Base-by-base conservation (phyloP, 106 monocot species). In the Platanthera zijinensis region DNA sequence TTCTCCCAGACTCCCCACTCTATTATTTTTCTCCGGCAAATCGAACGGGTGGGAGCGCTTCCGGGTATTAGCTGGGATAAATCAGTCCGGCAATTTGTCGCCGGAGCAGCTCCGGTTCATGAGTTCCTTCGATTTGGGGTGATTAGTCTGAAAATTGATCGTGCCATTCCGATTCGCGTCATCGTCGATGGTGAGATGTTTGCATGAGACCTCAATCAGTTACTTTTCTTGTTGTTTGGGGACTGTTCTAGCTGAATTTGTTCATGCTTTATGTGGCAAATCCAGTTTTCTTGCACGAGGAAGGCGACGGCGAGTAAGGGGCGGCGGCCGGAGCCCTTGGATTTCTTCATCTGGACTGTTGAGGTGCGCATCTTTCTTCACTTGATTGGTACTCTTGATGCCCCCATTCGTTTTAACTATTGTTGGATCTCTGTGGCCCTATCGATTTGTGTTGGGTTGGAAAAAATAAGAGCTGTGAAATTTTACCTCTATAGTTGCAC, bases 301-400 rank as follows among this genome's bases (percentile, higher is more conserved):
- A 66, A 66, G 66, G 63, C 17, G 48, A 82, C 77, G 76, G 84
- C 82, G 78, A 78, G 50, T 61, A 83, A 83, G 78, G 77, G 79
- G 25, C 82, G 82, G 77, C 57, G 80, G 5, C 95, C 95, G 75
- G 95, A 95, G 81, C 95, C 95, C 57, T 82, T 95, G 51, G 95
- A 95, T 88, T 95, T 95, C 92, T 95, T 95, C 86, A 95, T 95
- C 51, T 95, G 95, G 95, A 95, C 92, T 1, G 90, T 95, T 52
- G 90, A 95, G 95, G 95, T 95, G 54, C 53, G 7, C 5, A 30
- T 66, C 25, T 66, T 63, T 5, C 25, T 56, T 46, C 50, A 30
- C 32, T 66, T 30, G 30, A 66, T 66, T 5, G 5, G 30, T 39
- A 3, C 22, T 18, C 21, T 63, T 2, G 22, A 22, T 63, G 19